Conservation (phyloP, 2,329 filamentous ascomycete species). For the Trichoderma polysporum region DNA sequence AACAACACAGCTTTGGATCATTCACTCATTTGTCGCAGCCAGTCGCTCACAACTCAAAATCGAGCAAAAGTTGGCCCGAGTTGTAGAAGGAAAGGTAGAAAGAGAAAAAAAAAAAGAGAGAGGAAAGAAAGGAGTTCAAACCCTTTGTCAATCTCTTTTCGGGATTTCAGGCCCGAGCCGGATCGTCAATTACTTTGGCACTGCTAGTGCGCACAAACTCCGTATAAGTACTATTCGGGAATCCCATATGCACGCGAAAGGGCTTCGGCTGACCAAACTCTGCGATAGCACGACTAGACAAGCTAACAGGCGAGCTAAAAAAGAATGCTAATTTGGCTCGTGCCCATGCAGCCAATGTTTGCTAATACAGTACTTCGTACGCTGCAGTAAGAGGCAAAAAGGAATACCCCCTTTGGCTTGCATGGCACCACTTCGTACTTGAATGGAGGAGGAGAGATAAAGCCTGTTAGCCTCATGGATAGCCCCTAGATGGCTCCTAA, state of each 20-base stretch:
- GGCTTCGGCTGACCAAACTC: not conserved
- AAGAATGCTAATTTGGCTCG: not conserved
- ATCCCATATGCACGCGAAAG: not conserved
- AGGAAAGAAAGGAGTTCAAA: not conserved
- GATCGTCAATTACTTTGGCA: not conserved
- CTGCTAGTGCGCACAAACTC: not conserved
- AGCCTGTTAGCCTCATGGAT: constrained; percentile 9
- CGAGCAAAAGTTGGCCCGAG: not conserved
- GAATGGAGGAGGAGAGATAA: not conserved
- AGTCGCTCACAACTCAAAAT: not conserved
- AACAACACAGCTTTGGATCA: not conserved
- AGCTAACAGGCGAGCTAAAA: not conserved
- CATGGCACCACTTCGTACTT: not conserved
- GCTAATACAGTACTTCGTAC: not conserved
- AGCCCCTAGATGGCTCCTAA: constrained; percentile 7
- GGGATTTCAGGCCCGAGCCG: not conserved
- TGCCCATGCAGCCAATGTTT: not conserved
- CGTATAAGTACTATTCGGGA: not conserved
- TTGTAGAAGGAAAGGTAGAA: not conserved
- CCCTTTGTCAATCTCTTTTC: not conserved
- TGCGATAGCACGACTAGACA: too few relatives aligned
- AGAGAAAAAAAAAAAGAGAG: not conserved
- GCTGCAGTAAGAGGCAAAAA: not conserved
- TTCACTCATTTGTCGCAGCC: not conserved
- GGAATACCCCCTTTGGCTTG: not conserved